Base-by-base conservation (phyloP, 495 filamentous ascomycete genomes). In the Aspergillus taichungensis region DNA sequence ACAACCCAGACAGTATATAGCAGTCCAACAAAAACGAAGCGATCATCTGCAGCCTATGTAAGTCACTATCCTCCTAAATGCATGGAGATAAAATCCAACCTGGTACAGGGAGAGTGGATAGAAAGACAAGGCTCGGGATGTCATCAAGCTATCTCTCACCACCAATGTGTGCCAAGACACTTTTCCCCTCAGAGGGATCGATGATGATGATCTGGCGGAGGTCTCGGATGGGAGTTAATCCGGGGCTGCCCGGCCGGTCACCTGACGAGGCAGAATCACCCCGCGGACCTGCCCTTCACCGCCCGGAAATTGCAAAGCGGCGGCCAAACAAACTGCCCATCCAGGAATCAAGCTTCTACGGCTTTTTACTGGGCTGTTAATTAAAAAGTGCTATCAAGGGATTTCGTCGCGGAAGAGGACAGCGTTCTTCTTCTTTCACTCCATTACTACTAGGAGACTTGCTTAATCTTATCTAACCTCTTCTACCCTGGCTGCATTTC, bases 271-370 rank as follows among this genome's bases (percentile, higher is more conserved):
- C 57, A 56, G 49, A 57, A 57, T 18, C 49, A 55, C 57, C 57
- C 57, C 57, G 57, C 57, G 45, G 43, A 40, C 45, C 30, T 9
- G 35, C 24, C 30, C 8, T 35, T 60, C 57, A 60, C 57, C 57
- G 57, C 57, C 57, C 47, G 33, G 35, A 43, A 52, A 43, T 54
- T 51, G 51, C 54, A 53, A 52, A 55, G 54, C 54, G 53, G 46
- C 49, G 48, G 45, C 51, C 61, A 61, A 61, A 64, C 58, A 64
- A 64, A 61, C 52, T 64, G 54, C 61, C 61, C 37, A 49, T 54
- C 53, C 58, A 44, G 55, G 60, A 60, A 51, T 45, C 41, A 44
- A 51, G 50, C 50, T 57, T 46, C 30, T 37, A 30, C 33, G 36
- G 40, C 42, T 46, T 51, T 53, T 50, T 42, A 35, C 37, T 32